Evolutionary conservation across 2,329 filamentous ascomycete genomes (phyloP).

Genomic region (Hypoxylon sp.): DNA sequence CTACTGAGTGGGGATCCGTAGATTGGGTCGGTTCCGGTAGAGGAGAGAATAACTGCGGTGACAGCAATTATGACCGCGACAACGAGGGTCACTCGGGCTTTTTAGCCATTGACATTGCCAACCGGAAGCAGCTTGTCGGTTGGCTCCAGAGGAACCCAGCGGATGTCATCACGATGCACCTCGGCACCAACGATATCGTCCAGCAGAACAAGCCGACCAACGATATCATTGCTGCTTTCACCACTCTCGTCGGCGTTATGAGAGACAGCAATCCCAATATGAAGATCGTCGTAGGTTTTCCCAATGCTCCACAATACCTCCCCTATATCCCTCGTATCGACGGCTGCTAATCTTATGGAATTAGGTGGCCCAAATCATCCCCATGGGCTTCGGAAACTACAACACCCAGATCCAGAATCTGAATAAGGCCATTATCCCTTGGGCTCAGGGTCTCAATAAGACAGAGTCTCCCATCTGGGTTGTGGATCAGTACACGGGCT

Average conservation of each 20-base stretch:
- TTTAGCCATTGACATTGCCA: conserved; percentile 61
- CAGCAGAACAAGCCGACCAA: conserved; percentile 57
- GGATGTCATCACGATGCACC: conserved; percentile 63
- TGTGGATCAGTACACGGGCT: conserved; percentile 60
- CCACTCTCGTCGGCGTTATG: conserved; percentile 58
- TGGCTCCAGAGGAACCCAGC: conserved; percentile 61
- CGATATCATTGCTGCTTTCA: conserved; percentile 60
- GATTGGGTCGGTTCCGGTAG: conserved; percentile 58
- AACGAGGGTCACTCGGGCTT: conserved; percentile 63
- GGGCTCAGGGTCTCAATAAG: conserved; percentile 58
- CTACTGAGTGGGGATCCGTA: conserved; percentile 57
- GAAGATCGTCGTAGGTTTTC: conserved; percentile 60
- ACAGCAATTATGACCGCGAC: conserved; percentile 60
- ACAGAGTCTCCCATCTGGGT: conserved; percentile 60
- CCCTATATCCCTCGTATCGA: not conserved
- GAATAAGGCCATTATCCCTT: conserved; percentile 58
- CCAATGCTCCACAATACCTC: not conserved
- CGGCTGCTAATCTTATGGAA: conserved; percentile 3
- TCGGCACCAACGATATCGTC: conserved; percentile 62
- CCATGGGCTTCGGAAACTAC: conserved; percentile 54
- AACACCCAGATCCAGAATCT: conserved; percentile 58
- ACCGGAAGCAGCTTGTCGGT: conserved; percentile 59
- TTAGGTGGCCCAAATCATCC: conserved; percentile 61
- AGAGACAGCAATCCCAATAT: conserved; percentile 58
- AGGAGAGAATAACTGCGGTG: conserved; percentile 55